Evolutionary conservation across 805 yeast species (phyloP).

Genomic region (Kodamaea jinghongensis): DNA sequence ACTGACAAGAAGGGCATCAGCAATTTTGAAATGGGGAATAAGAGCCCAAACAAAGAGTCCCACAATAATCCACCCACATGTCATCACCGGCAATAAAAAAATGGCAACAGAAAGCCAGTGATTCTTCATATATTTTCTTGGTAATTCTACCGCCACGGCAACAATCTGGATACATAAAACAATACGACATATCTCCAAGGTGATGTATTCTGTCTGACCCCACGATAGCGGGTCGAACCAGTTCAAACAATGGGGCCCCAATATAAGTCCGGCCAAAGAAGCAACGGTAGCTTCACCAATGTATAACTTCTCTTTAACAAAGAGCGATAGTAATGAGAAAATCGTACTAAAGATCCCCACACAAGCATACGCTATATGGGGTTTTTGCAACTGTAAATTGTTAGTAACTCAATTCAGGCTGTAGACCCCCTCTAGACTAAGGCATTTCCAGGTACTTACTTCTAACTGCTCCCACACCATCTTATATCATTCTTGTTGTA

Average conservation of each 20-base stretch:
- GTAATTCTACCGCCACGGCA: conserved; percentile 92
- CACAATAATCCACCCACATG: conserved; percentile 81
- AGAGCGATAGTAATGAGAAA: conserved; percentile 76
- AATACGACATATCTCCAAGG: conserved; percentile 78
- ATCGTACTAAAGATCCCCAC: conserved; percentile 79
- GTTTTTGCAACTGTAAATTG: conserved; percentile 44
- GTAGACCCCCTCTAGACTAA: background rate
- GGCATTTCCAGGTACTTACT: conserved; percentile 24
- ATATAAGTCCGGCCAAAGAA: conserved; percentile 76
- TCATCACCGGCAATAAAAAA: conserved; percentile 83
- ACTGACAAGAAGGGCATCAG: conserved; percentile 69
- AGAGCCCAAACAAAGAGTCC: conserved; percentile 77
- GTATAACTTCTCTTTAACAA: conserved; percentile 78
- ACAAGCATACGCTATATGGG: conserved; percentile 86
- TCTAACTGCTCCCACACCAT: conserved; percentile 19
- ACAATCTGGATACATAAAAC: conserved; percentile 86
- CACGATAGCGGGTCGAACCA: conserved; percentile 84
- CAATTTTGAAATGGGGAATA: conserved; percentile 68
- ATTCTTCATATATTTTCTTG: conserved; percentile 79
- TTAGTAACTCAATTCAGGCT: no score
- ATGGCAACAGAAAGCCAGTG: conserved; percentile 79
- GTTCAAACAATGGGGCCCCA: conserved; percentile 81
- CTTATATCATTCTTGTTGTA: background rate
- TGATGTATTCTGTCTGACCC: conserved; percentile 82
- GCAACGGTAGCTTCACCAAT: conserved; percentile 93